Evolutionary conservation across 2,329 filamentous ascomycete genomes (phyloP).

Genomic region (Penicillium glabrum): DNA sequence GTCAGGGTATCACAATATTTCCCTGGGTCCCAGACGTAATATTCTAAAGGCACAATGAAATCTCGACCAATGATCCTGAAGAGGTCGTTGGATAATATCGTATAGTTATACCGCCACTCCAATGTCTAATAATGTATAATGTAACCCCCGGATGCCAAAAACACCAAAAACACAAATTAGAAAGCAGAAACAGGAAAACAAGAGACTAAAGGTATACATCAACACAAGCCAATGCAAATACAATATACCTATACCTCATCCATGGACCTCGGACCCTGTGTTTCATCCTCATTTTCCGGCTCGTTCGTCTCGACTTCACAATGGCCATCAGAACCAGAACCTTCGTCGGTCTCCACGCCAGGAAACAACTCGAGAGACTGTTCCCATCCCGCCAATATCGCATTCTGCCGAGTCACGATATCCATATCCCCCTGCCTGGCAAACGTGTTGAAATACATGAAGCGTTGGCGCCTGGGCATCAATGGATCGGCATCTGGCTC

Average conservation of each 20-base stretch:
- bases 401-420: not conserved
- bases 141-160: not conserved
- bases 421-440: not conserved
- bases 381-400: not conserved
- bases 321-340: not conserved
- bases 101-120: not conserved
- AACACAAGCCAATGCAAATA: too few relatives aligned
- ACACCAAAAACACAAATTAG: not conserved
- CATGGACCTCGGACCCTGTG: not conserved
- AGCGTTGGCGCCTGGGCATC: not conserved
- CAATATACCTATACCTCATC: too few relatives aligned
- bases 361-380: constrained; percentile 2
- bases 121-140: not conserved
- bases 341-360: not conserved
- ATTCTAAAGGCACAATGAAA: not conserved
- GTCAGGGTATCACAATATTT: constrained; percentile 7
- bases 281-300: not conserved
- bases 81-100: constrained; percentile 72
- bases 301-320: not conserved
- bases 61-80: constrained; percentile 17
- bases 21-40: not conserved
- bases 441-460: not conserved
- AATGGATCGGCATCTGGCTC: not conserved
- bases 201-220: too few relatives aligned
- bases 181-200: not conserved